Evolutionary conservation across 441 rosid species (phyloP), one percentile per base, ranked within the genome.

Genomic region (Macaranga tanarius): DNA sequence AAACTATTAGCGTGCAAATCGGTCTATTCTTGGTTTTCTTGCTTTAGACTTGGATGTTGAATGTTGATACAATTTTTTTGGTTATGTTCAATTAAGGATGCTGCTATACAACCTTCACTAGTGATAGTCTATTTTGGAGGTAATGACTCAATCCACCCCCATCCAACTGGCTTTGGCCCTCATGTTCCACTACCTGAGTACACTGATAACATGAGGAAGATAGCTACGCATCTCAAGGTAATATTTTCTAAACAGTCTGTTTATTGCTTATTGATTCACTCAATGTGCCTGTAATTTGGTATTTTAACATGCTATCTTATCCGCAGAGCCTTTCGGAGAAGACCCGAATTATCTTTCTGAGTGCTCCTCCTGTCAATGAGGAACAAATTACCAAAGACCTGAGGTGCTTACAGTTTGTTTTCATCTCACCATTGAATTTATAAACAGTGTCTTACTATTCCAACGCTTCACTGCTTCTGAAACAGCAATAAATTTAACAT

Each of bases 51-150:
- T 23, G 12, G 62, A 20, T 51, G 13, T 25, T 52, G 40, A 47
- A 19, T 22, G 26, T 71, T 20, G 7, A 16, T 34, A n/a, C n/a
- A n/a, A n/a, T 25, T 5, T 15, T 23, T 67, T 23, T 28, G 69
- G 17, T 45, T 19, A 19, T 19, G 54, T 44, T n/a, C 38, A 23
- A 65, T 62, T 48, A 71, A 93, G 98, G 88, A 86, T 71, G 91
- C 89, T 54, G 73, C 72, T 7, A 47, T 73, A 50, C 95, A 92
- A 67, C 98, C 98, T 55, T 81, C 93, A 0, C 73, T 93, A 79
- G 97, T 90, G 73, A 85, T 93, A 8, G 93, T 93, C 34, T 93
- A 93, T 78, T 91, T 93, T 8, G 97, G 98, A 9, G 97, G 97
- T 31, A 93, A 93, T 56, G 98, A 93, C 73, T 89, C 98, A 28